Percentiles rank a stretch among this genome's conserved stretches.
These are phyloP conservation scores for Fusarium setosum DNA, from an alignment of 2,329 filamentous ascomycete species.

Conservation along the genomic window DNA sequence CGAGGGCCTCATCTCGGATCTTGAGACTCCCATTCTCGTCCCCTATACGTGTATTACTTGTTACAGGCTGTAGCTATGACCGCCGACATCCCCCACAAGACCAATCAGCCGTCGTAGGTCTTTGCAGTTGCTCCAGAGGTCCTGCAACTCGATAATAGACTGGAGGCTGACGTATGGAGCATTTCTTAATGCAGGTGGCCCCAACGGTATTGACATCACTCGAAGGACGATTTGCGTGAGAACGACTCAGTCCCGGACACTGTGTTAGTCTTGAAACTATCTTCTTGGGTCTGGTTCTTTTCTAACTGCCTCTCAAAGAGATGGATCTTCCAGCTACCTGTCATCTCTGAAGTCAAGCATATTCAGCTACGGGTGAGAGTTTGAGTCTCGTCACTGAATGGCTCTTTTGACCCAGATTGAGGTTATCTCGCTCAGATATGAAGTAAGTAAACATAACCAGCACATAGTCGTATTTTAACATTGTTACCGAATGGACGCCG, in stretches of 20 bases:
- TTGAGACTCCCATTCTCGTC: not conserved
- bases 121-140: not conserved
- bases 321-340: slow-evolving; percentile 9
- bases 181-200: not conserved
- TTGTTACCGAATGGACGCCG: slow-evolving; percentile 14
- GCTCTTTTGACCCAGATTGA: not conserved
- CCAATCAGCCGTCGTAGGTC: not conserved
- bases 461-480: not conserved
- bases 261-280: not conserved
- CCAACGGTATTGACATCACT: not conserved
- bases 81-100: not conserved
- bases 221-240: not conserved
- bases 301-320: not conserved
- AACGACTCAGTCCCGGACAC: not conserved
- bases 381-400: not conserved
- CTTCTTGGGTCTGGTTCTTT: accelerated
- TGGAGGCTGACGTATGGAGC: not conserved
- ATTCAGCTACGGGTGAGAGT: slow-evolving; percentile 13
- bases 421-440: not conserved
- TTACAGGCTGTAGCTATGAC: not conserved
- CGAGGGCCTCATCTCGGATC: not conserved
- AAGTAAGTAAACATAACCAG: not conserved
- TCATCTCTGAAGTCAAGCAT: slow-evolving; percentile 28
- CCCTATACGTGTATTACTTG: no score
- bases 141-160: not conserved